Evolutionary conservation across 352 stramenopile species (phyloP).

Genomic region (Globisporangium paddicum): DNA sequence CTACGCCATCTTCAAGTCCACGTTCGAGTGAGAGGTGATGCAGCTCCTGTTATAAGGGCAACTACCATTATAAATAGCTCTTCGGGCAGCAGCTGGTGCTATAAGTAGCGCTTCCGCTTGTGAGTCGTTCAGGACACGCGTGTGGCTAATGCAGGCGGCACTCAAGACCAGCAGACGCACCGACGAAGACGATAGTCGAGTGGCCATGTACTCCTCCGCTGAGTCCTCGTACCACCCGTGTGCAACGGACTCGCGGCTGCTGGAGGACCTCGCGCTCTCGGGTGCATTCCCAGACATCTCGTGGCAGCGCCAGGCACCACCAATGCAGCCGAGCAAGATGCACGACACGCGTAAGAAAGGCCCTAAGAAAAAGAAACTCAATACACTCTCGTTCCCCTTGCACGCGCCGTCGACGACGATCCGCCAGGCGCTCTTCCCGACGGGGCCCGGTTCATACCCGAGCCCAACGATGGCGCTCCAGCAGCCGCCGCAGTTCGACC

Average conservation of each 20-base stretch:
- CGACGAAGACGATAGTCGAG: too few relatives aligned
- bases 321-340: constrained; percentile 6
- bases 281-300: constrained; percentile 17
- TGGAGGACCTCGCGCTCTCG: constrained; percentile 36
- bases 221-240: neutral
- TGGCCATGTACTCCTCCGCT: constrained; percentile 1
- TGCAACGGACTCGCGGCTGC: constrained; percentile 14
- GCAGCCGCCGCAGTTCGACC: constrained; percentile 10
- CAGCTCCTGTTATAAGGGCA: neutral
- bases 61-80: neutral
- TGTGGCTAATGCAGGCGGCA: neutral
- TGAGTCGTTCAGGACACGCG: neutral
- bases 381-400: constrained; percentile 25
- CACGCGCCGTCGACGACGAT: constrained; percentile 31
- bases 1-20: constrained; percentile 79
- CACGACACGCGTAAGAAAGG: constrained; percentile 14
- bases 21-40: constrained; percentile 52
- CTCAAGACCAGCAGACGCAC: neutral
- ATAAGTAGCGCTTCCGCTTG: neutral
- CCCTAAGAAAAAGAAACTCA: constrained; percentile 23
- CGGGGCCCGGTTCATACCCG: constrained; percentile 35
- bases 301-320: constrained; percentile 3
- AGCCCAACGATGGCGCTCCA: constrained; percentile 24
- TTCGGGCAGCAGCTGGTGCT: neutral
- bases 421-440: constrained; percentile 38